These are phyloP conservation scores for Akanthomyces muscarius DNA, from an alignment of 2,329 filamentous ascomycete species.

Conservation along the genomic window DNA sequence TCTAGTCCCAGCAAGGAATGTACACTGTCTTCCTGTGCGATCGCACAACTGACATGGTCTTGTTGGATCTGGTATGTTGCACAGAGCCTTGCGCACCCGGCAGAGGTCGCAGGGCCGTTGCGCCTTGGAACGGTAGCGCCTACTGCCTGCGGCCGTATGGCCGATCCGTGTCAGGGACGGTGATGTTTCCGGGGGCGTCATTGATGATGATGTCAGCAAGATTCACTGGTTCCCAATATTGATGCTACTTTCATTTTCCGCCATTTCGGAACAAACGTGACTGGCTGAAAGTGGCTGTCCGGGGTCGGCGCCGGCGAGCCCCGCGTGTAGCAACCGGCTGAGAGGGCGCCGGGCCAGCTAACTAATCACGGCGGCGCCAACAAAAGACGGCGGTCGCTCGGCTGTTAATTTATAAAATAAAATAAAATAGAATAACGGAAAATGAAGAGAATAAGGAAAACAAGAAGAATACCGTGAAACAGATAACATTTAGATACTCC, in stretches of 20 bases:
- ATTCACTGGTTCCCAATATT: neutral
- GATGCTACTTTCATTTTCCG: neutral
- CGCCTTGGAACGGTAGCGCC: conserved; percentile 23
- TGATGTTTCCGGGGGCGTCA: neutral
- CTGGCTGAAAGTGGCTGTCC: conserved; percentile 8
- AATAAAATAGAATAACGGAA: no score
- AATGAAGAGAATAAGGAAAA: no score
- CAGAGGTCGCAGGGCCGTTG: conserved; percentile 24
- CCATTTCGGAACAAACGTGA: neutral
- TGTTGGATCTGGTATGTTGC: conserved; percentile 26
- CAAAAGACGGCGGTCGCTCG: no score
- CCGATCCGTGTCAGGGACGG: neutral
- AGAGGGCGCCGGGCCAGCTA: neutral
- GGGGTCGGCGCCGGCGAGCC: conserved; percentile 2
- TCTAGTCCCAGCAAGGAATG: conserved; percentile 20
- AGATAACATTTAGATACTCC: no score
- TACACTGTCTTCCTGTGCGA: conserved; percentile 23
- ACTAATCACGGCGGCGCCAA: no score
- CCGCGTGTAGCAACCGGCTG: neutral
- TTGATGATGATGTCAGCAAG: neutral
- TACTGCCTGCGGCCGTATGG: conserved; percentile 8
- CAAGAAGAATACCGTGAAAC: no score
- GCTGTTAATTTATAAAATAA: no score
- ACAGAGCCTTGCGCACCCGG: conserved; percentile 25
- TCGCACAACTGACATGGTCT: conserved; percentile 25